Evolutionary conservation across 73 alveolate species (phyloP).

Genomic region (Tetrahymena borealis): DNA sequence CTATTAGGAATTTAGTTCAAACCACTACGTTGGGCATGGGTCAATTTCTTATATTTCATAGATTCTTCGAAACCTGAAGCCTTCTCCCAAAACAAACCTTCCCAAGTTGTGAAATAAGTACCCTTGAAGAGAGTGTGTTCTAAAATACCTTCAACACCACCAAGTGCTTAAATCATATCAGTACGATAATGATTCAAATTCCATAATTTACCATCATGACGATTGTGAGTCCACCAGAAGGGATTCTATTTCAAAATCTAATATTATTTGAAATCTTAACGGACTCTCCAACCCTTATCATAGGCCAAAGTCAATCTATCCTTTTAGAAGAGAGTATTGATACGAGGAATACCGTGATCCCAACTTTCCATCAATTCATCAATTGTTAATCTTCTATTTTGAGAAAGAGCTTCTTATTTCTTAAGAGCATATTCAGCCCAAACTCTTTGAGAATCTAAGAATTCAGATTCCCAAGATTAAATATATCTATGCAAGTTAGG

Average conservation of each 20-base stretch:
- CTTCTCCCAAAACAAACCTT: constrained; percentile 98
- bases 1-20: constrained; percentile 99
- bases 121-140: constrained; percentile 99
- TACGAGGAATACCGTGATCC: constrained; percentile 99
- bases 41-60: constrained; percentile 98
- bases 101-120: constrained; percentile 99
- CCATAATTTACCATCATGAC: constrained; percentile 99
- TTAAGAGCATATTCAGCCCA: constrained; percentile 99
- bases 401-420: constrained; percentile 98
- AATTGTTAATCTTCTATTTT: constrained; percentile 97
- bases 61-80: constrained; percentile 98
- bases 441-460: constrained; percentile 98
- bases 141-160: constrained; percentile 99
- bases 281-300: constrained; percentile 99
- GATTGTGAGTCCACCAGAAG: constrained; percentile 99
- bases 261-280: constrained; percentile 97
- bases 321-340: constrained; percentile 98
- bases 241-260: constrained; percentile 95
- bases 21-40: constrained; percentile 99
- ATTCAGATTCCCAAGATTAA: constrained; percentile 99
- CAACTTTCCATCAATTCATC: constrained; percentile 99
- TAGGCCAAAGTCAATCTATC: constrained; percentile 99
- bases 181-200: constrained; percentile 99
- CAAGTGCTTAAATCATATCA: constrained; percentile 99
- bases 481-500: constrained; percentile 99